These are phyloP conservation scores for Beauveria bassiana DNA, from an alignment of 2,329 filamentous ascomycete species.

Conservation along the genomic window DNA sequence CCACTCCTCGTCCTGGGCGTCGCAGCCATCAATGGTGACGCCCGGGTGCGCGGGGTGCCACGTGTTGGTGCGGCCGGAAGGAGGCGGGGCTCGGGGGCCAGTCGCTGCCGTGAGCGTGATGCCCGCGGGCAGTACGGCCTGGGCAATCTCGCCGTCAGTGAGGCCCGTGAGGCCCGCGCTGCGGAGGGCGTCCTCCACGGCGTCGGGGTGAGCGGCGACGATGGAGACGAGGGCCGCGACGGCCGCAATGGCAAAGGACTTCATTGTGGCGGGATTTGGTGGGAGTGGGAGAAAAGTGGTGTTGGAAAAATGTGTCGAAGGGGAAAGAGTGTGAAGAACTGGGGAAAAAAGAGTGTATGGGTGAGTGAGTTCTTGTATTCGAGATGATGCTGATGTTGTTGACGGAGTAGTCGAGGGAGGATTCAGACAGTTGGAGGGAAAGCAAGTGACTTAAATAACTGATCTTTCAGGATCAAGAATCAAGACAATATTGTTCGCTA, in stretches of 20 bases:
- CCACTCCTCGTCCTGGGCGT: conserved; percentile 24
- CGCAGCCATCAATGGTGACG: conserved; percentile 29
- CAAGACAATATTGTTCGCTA: not conserved
- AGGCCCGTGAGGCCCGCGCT: not conserved
- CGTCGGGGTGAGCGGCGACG: conserved; percentile 7
- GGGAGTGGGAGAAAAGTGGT: conserved; percentile 10
- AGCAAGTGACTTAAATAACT: conserved; percentile 8
- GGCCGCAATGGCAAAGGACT: conserved; percentile 16
- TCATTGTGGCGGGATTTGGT: conserved; percentile 19
- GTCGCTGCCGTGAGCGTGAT: conserved; percentile 7
- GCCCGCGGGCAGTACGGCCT: conserved; percentile 8
- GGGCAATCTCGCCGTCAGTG: not conserved
- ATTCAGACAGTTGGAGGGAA: no score
- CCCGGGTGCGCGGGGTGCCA: conserved; percentile 31
- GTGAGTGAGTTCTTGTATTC: conserved; percentile 13
- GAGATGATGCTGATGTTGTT: conserved; percentile 8
- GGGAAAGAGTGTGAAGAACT: conserved; percentile 5
- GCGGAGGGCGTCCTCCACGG: not conserved
- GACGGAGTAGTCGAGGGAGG: not conserved
- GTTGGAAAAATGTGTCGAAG: not conserved
- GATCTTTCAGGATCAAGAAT: not conserved
- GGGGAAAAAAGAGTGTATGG: conserved; percentile 10
- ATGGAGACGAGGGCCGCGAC: conserved; percentile 14
- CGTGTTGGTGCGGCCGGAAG: conserved; percentile 21
- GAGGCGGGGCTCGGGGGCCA: conserved; percentile 18